Evolutionary conservation across 768 basidiomycete species (phyloP).

Genomic region (Hortiboletus flavorubellus): DNA sequence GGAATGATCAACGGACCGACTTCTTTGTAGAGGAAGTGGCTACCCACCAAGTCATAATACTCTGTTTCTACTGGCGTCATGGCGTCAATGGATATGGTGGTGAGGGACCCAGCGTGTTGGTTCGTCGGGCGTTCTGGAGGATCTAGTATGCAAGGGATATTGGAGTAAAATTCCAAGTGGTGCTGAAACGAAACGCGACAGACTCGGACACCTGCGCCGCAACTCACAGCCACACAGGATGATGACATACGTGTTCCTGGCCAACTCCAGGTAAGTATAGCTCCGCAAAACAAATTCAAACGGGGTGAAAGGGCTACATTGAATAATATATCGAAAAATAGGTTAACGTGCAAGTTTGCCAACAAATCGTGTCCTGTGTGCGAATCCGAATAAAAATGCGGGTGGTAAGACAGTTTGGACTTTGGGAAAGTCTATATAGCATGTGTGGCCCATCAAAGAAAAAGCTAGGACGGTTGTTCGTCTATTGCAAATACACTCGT

Average conservation of each 20-base stretch:
- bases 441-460: not conserved
- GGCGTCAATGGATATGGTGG: not conserved
- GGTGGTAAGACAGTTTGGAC: constrained; percentile 15
- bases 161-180: not conserved
- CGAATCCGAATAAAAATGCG: constrained; percentile 22
- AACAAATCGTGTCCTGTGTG: constrained; percentile 18
- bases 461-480: constrained; percentile 17
- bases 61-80: constrained; percentile 92
- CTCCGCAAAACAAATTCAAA: constrained; percentile 5
- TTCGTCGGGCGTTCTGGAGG: not conserved
- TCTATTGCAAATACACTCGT: constrained; percentile 36
- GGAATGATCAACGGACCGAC: not conserved
- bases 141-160: constrained; percentile 5
- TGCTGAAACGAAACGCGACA: constrained; percentile 7
- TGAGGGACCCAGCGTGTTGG: not conserved
- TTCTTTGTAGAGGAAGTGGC: not conserved
- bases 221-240: constrained; percentile 28
- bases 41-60: constrained; percentile 79
- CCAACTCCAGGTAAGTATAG: constrained; percentile 1
- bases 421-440: not conserved
- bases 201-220: not conserved
- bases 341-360: constrained; percentile 15
- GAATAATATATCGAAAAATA: constrained; percentile 30
- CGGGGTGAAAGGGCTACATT: constrained; percentile 26
- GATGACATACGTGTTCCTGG: constrained; percentile 17